phyloP scores from a whole-genome alignment of 139 green algal genomes.

The Spirogloea muscicola region DNA sequence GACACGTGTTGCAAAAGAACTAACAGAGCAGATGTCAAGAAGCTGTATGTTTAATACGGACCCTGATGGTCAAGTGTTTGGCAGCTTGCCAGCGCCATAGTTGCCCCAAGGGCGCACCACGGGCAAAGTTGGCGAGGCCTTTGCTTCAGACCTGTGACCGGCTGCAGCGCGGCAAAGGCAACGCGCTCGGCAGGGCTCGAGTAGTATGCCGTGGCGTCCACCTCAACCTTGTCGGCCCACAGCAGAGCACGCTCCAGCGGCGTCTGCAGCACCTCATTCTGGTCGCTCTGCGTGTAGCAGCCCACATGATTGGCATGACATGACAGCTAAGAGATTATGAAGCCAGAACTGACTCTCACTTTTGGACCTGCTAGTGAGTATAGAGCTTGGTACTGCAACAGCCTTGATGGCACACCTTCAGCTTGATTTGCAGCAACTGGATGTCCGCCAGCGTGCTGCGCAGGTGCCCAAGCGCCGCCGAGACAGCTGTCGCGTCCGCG shows the following conservation, averaged over 20 bases:
- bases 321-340: no score
- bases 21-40: no score
- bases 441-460: conserved; percentile 9
- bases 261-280: conserved; percentile 14
- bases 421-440: conserved; percentile 29
- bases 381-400: background rate
- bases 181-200: conserved; percentile 1
- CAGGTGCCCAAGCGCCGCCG: background rate
- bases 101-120: background rate
- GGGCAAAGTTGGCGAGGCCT: background rate
- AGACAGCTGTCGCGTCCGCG: background rate
- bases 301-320: no score
- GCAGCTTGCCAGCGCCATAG: no score
- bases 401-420: conserved; percentile 1
- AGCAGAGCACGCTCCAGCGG: background rate
- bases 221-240: conserved; percentile 20
- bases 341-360: no score
- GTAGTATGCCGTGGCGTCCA: background rate
- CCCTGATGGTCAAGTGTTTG: no score
- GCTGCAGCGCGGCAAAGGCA: conserved; percentile 25
- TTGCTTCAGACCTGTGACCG: conserved; percentile 13
- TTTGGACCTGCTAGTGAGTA: background rate
- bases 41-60: no score
- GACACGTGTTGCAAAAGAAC: no score
- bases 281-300: background rate